These are phyloP conservation scores for Periconia digitata DNA, from an alignment of 2,329 filamentous ascomycete species.

Conservation along the genomic window DNA sequence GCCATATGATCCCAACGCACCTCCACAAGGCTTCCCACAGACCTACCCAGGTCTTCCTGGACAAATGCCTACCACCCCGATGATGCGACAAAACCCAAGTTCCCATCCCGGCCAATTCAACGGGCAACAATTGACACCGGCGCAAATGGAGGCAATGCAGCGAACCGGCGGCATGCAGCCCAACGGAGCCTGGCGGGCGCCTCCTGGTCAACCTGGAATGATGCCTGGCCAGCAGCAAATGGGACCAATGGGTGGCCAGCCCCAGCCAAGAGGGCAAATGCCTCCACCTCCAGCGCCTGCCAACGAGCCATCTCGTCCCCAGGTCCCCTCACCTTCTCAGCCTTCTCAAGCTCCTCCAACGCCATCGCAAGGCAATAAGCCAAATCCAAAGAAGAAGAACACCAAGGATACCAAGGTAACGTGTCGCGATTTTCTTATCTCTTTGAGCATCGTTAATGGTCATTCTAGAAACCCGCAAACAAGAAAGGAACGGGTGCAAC, in stretches of 20 bases:
- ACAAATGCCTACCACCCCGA: conserved; percentile 37
- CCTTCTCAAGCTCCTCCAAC: conserved; percentile 67
- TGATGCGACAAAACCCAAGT: conserved; percentile 59
- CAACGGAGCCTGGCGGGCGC: conserved; percentile 41
- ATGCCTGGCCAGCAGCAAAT: conserved; percentile 61
- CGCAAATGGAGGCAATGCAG: conserved; percentile 52
- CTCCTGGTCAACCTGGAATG: conserved; percentile 47
- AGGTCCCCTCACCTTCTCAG: conserved; percentile 52
- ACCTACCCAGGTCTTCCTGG: conserved; percentile 33
- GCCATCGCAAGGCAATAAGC: conserved; percentile 71
- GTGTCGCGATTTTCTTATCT: conserved; percentile 30
- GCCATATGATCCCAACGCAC: conserved; percentile 48
- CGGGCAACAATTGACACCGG: conserved; percentile 63
- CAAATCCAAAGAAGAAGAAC: conserved; percentile 75
- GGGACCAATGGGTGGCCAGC: conserved; percentile 60
- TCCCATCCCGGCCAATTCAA: conserved; percentile 60
- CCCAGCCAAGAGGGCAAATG: conserved; percentile 68
- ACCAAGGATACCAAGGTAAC: conserved; percentile 71
- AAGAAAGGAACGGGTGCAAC: conserved; percentile 43
- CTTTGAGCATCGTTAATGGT: conserved; percentile 37
- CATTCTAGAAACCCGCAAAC: conserved; percentile 44
- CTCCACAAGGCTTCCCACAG: conserved; percentile 46
- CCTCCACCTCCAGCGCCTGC: conserved; percentile 52
- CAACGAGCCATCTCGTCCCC: conserved; percentile 45
- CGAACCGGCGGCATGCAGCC: conserved; percentile 38